phyloP scores from a whole-genome alignment of 192 early-diverging fungal species.

The Dissophora ornata region DNA sequence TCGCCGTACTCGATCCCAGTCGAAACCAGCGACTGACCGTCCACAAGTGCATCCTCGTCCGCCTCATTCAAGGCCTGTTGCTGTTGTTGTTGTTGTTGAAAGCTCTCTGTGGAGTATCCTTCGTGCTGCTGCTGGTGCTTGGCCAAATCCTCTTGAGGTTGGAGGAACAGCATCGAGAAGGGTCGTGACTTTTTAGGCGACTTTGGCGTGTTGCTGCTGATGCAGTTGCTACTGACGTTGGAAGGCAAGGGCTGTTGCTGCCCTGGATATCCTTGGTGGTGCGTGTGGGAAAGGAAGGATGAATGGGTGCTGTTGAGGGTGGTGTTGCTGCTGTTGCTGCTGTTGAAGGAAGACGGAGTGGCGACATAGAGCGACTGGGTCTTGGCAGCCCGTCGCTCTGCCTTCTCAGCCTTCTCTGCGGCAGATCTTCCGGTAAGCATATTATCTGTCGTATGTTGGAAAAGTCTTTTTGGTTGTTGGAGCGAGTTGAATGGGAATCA shows the following conservation, averaged over 20 bases:
- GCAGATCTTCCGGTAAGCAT: constrained; percentile 47
- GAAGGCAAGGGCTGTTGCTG: constrained; percentile 1
- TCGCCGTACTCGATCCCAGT: constrained; percentile 29
- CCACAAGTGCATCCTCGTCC: constrained; percentile 45
- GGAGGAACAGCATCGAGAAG: constrained; percentile 55
- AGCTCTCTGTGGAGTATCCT: background rate
- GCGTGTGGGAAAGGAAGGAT: constrained; percentile 19
- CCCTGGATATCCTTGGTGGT: constrained; percentile 5
- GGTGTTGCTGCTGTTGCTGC: constrained; percentile 18
- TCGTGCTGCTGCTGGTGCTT: constrained; percentile 13
- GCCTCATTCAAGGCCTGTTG: constrained; percentile 27
- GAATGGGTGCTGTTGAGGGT: constrained; percentile 9
- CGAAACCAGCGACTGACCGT: constrained; percentile 25
- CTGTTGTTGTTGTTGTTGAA: constrained; percentile 9
- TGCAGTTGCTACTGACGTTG: background rate
- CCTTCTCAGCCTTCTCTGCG: constrained; percentile 47
- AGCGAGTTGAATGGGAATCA: constrained; percentile 20
- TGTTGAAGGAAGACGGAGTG: constrained; percentile 38
- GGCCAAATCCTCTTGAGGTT: constrained; percentile 40
- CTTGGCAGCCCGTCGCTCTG: constrained; percentile 47
- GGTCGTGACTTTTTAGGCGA: constrained; percentile 41
- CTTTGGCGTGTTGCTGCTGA: constrained; percentile 19
- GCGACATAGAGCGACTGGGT: constrained; percentile 52
- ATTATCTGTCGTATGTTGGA: too few species aligned
- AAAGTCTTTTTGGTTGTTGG: background rate